phyloP scores from a whole-genome alignment of 2,329 filamentous ascomycete genomes.

The Aspergillus caelatus region DNA sequence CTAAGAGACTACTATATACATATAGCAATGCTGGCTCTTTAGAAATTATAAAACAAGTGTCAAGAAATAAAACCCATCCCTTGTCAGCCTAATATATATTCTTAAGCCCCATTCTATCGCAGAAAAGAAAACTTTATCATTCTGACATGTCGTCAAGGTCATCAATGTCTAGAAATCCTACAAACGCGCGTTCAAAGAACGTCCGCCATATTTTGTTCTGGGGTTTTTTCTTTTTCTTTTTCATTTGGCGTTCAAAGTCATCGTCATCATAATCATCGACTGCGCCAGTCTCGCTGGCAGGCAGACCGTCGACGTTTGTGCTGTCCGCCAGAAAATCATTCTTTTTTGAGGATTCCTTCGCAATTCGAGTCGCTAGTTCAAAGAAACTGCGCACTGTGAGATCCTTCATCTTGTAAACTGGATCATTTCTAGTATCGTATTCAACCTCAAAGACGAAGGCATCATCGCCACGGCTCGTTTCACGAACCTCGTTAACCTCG shows the following conservation, averaged over 20 bases:
- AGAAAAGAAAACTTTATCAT: slow-evolving; percentile 12
- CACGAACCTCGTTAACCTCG: slow-evolving; percentile 13
- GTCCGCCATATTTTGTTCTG: slow-evolving; percentile 72
- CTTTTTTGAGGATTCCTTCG: slow-evolving; percentile 43
- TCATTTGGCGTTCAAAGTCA: slow-evolving; percentile 32
- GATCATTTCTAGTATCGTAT: slow-evolving; percentile 80
- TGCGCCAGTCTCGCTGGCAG: neutral
- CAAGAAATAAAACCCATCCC: neutral
- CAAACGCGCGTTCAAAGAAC: slow-evolving; percentile 78
- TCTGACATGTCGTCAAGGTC: slow-evolving; percentile 56
- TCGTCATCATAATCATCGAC: slow-evolving; percentile 2
- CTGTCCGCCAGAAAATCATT: slow-evolving; percentile 26
- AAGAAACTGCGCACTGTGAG: slow-evolving; percentile 83
- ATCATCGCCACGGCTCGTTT: slow-evolving; percentile 53
- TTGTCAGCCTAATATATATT: neutral
- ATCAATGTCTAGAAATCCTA: slow-evolving; percentile 68
- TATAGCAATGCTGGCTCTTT: neutral
- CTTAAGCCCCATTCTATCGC: neutral
- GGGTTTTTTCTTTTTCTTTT: slow-evolving; percentile 42
- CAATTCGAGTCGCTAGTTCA: slow-evolving; percentile 78
- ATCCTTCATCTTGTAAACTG: slow-evolving; percentile 74
- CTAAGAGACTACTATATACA: neutral
- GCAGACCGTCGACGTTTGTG: slow-evolving; percentile 19
- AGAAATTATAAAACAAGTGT: neutral
- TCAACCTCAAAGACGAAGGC: slow-evolving; percentile 79